Evolutionary conservation across 2,329 filamentous ascomycete species (phyloP), one percentile per base, ranked within the genome.

Genomic region (Phialophora tarda): DNA sequence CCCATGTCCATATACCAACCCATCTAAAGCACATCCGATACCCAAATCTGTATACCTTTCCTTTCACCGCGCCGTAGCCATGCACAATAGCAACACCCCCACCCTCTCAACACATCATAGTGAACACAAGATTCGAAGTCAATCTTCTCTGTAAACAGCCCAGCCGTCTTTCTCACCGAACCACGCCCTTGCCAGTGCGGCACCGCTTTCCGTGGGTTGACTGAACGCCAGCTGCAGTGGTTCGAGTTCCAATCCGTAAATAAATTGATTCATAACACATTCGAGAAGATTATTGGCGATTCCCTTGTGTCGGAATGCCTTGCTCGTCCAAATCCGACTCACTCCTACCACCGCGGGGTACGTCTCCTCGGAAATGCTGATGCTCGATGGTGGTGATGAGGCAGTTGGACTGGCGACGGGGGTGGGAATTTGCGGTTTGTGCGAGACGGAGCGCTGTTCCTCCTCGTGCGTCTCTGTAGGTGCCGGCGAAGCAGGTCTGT

Each of bases 281-380:
- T 89, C 84, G 21, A 89, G 75, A 54, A 90, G 76, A 62, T 81
- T 80, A 60, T 82, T 82, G 3, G 86, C 88, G 60, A 89, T 82
- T 8, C 86, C 85, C 69, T 83, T 82, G 50, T 84, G 78, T 34
- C 87, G 82, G 65, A 85, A 83, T 1, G 82, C 79, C 5, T 80
- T 82, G 7, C 84, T 86, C 0, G 86, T 87, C 88, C 88, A 90
- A 70, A 90, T 87, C 32, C 88, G 82, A 26, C 87, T 88, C 28
- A 90, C 83, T 21, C 87, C 86, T 62, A 89, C 80, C n/a, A 84
- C 78, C 2, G 84, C 86, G 2, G 80, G 77, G 28, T 81, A 75
- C 4, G 78, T 71, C 54, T 79, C 76, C 28, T 78, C 76, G 59
- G 79, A 78, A 41, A 83, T 77, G 1, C 80, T 82, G 64, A 86